Evolutionary conservation across 176 grass and related monocot species (phyloP).

Genomic region (Pontederia paniculata): DNA sequence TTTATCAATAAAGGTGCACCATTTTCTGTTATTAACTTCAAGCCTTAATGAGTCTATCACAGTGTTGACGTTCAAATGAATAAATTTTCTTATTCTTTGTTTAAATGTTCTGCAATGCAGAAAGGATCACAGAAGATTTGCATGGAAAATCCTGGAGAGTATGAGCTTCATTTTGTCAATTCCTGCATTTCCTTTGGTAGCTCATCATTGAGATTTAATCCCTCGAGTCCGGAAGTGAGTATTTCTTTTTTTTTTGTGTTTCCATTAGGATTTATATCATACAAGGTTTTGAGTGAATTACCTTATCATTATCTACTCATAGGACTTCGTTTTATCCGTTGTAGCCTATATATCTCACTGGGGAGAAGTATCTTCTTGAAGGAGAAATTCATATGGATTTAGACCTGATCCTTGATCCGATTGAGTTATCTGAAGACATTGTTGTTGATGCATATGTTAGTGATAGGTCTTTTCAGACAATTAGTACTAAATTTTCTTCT

Average conservation of each 20-base stretch:
- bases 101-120: slow-evolving; percentile 27
- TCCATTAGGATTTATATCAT: background rate
- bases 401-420: slow-evolving; percentile 28
- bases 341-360: slow-evolving; percentile 68
- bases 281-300: background rate
- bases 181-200: slow-evolving; percentile 85
- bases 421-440: slow-evolving; percentile 55
- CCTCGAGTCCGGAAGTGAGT: slow-evolving; percentile 43
- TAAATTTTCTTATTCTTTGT: too few species aligned
- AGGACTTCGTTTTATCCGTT: slow-evolving; percentile 20
- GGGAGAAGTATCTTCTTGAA: slow-evolving; percentile 81
- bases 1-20: slow-evolving; percentile 58
- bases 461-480: slow-evolving; percentile 34
- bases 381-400: slow-evolving; percentile 73
- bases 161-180: slow-evolving; percentile 79
- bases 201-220: slow-evolving; percentile 50
- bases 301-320: slow-evolving; percentile 23
- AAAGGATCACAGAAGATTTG: slow-evolving; percentile 79
- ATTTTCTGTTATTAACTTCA: slow-evolving; percentile 2
- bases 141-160: slow-evolving; percentile 65
- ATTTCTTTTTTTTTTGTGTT: background rate
- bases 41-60: background rate
- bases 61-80: too few species aligned
- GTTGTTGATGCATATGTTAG: slow-evolving; percentile 56
- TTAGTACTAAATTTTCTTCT: slow-evolving; percentile 39